Base-by-base conservation (phyloP, 106 monocot species). In the Posidonia australis region DNA sequence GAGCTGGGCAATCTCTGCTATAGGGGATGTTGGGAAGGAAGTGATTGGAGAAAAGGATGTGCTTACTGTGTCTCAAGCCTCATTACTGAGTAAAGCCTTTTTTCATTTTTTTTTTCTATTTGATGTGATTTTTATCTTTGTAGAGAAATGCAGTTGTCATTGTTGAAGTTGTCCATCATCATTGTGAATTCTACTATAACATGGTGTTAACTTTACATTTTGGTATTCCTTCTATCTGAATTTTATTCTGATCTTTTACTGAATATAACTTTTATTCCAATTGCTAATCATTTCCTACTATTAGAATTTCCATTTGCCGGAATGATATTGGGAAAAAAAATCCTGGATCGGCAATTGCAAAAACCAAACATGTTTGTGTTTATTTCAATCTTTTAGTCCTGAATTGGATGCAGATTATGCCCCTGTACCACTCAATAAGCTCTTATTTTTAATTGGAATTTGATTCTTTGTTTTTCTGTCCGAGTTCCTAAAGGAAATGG, bases 61-160 rank as follows among this genome's bases (percentile, higher is more conserved):
- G 57, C 57, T 74, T 51, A 31, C 66, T 31, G 22, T 58, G 28
- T 66, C 73, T 41, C 73, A 66, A 60, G 73, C 73, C 47, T 58
- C 31, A 51, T 24, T n/a, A 74, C 31, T 74, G 16, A 59, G 73
- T 74, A 74, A 64, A 24, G 10, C 51, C 45, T 57, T 59, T 14
- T 55, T n/a, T 18, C 13, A 48, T 20, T 5, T 42, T 53, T 25
- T 16, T 62, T 36, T 9, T 12, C 19, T 52, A n/a, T n/a, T 63
- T 28, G 0, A 25, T 49, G 10, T 27, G 28, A 28, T 45, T 5
- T 47, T 28, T 6, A 16, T 51, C 19, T 0, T 27, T 20, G 16
- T 63, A 10, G 19, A 19, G 23, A 14, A 4, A 10, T 66, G 25
- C 2, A 17, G 47, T 32, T 32, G n/a, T n/a, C n/a, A 49, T 10